Percentiles rank a stretch among this genome's conserved stretches.
phyloP scores from a whole-genome alignment of 192 early-diverging fungal species.

The Phycomyces nitens region DNA sequence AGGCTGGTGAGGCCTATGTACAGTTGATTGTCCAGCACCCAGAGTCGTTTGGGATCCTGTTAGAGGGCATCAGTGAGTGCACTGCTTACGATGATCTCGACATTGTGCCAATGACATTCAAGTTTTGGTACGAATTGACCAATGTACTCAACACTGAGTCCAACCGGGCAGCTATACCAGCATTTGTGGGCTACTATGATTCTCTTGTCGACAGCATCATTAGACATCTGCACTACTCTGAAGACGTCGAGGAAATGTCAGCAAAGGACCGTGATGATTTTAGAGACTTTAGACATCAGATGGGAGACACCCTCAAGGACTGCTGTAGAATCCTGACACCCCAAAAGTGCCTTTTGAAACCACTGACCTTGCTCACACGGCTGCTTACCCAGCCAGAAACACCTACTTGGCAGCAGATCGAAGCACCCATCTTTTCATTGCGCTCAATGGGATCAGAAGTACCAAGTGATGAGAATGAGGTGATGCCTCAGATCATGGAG shows the following conservation, averaged over 20 bases:
- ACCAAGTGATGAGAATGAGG: constrained; percentile 59
- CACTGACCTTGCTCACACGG: constrained; percentile 51
- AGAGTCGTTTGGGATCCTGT: constrained; percentile 66
- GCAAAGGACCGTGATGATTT: constrained; percentile 95
- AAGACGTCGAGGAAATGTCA: constrained; percentile 60
- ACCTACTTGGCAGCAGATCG: constrained; percentile 86
- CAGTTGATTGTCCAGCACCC: constrained; percentile 66
- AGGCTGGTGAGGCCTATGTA: constrained; percentile 87
- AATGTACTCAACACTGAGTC: constrained; percentile 52
- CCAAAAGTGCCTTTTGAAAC: constrained; percentile 66
- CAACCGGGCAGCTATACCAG: constrained; percentile 44
- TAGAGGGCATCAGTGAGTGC: constrained; percentile 81
- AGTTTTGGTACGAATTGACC: constrained; percentile 84
- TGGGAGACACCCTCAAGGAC: constrained; percentile 96
- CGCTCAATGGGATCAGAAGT: constrained; percentile 91
- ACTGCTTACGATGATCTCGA: constrained; percentile 78
- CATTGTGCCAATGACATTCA: constrained; percentile 85
- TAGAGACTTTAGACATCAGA: constrained; percentile 91
- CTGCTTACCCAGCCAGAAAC: constrained; percentile 31
- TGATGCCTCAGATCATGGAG: constrained; percentile 91
- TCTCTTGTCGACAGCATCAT: constrained; percentile 81
- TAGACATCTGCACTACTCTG: constrained; percentile 84
- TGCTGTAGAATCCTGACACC: constrained; percentile 84
- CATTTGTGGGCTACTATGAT: constrained; percentile 63
- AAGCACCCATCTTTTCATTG: constrained; percentile 91